Evolutionary conservation across 371 early-diverging fungal genomes (phyloP).

Genomic region (Rhizopus delemar): DNA sequence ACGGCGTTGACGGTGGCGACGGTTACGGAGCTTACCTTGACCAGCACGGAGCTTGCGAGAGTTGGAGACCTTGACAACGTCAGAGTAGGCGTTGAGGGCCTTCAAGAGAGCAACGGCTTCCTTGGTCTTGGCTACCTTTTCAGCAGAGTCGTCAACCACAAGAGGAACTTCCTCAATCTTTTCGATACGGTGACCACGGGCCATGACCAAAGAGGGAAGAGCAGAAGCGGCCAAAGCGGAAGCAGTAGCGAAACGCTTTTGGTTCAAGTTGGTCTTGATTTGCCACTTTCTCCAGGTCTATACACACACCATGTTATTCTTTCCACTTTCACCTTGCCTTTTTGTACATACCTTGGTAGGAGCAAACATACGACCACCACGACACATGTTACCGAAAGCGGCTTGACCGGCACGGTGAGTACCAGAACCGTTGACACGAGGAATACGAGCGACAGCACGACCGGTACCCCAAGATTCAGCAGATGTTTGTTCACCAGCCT

Average conservation of each 20-base stretch:
- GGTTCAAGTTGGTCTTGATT: slow-evolving; percentile 97
- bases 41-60: slow-evolving; percentile 98
- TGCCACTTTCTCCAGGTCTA: slow-evolving; percentile 99
- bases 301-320: neutral
- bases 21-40: slow-evolving; percentile 99
- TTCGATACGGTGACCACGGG: slow-evolving; percentile 98
- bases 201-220: slow-evolving; percentile 93
- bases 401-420: slow-evolving; percentile 99
- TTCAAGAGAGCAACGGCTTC: slow-evolving; percentile 93
- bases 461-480: slow-evolving; percentile 99
- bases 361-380: slow-evolving; percentile 98
- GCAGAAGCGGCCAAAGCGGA: slow-evolving; percentile 99
- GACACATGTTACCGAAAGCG: slow-evolving; percentile 94
- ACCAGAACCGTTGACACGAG: slow-evolving; percentile 98
- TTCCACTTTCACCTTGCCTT: neutral
- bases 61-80: slow-evolving; percentile 97
- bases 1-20: slow-evolving; percentile 97
- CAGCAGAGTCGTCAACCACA: slow-evolving; percentile 84
- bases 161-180: slow-evolving; percentile 97
- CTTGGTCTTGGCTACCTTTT: slow-evolving; percentile 95
- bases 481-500: slow-evolving; percentile 99
- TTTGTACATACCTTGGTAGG: slow-evolving; percentile 80
- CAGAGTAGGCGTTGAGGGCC: slow-evolving; percentile 92
- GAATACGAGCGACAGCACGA: slow-evolving; percentile 99
- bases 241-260: slow-evolving; percentile 97